These are phyloP conservation scores for Quercus tomentella DNA, from an alignment of 331 rosid species.

Conservation along the genomic window DNA sequence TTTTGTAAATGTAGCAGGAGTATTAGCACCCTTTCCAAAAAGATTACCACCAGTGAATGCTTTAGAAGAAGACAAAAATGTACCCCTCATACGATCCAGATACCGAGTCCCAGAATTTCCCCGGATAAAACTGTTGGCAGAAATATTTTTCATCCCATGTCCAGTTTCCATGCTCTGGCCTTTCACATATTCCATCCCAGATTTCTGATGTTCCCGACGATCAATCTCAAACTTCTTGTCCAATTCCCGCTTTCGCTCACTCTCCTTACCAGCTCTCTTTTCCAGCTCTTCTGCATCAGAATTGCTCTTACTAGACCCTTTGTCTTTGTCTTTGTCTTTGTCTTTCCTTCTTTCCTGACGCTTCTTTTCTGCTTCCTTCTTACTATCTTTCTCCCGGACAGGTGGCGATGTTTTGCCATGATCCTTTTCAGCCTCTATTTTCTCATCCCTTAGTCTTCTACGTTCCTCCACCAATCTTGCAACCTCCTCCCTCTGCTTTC, in stretches of 20 bases:
- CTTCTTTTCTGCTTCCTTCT: conserved; percentile 85
- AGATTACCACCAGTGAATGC: conserved; percentile 73
- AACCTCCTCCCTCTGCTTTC: conserved; percentile 98
- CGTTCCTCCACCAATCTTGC: conserved; percentile 97
- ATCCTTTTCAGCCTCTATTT: conserved; percentile 75
- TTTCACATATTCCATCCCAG: conserved; percentile 53
- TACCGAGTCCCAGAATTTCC: conserved; percentile 82
- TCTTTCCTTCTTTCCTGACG: conserved; percentile 86
- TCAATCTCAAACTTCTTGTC: conserved; percentile 70
- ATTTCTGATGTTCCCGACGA: conserved; percentile 57
- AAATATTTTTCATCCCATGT: conserved; percentile 42
- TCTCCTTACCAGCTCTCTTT: conserved; percentile 78
- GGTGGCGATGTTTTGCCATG: conserved; percentile 47
- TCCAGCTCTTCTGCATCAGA: conserved; percentile 94
- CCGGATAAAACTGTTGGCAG: conserved; percentile 44
- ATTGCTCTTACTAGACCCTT: conserved; percentile 90
- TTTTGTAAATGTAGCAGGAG: conserved; percentile 48
- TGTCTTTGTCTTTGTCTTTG: conserved; percentile 90
- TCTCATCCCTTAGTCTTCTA: conserved; percentile 89
- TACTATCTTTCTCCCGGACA: conserved; percentile 52
- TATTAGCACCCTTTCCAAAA: conserved; percentile 69
- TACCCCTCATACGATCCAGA: conserved; percentile 93
- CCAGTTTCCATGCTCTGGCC: conserved; percentile 51
- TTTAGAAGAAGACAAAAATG: conserved; percentile 80
- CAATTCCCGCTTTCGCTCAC: conserved; percentile 61